A percentile compares a stretch with the other conserved stretches of the same genome.
Evolutionary conservation across 1,139 yeast genomes (phyloP).

Genomic region (Casaregolazyma lundiana): DNA sequence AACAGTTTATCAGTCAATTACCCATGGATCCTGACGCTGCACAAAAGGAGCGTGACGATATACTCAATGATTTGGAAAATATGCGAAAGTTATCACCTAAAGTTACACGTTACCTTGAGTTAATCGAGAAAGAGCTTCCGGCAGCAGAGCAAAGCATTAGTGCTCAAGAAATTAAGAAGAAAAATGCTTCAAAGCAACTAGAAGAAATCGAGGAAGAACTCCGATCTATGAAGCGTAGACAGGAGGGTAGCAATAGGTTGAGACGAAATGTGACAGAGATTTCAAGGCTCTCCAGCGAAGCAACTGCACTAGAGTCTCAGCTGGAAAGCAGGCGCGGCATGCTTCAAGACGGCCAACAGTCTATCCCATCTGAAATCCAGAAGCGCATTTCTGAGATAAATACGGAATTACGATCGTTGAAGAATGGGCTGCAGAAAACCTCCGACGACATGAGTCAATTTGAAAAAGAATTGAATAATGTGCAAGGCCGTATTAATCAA

Average conservation of each 20-base stretch:
- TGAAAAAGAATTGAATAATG: slow-evolving; percentile 45
- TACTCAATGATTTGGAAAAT: slow-evolving; percentile 34
- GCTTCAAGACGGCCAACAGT: slow-evolving; percentile 30
- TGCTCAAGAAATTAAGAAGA: background rate
- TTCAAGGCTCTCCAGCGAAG: slow-evolving; percentile 22
- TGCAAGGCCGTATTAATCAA: slow-evolving; percentile 55
- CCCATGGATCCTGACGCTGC: slow-evolving; percentile 10
- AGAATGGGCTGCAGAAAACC: slow-evolving; percentile 43
- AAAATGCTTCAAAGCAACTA: background rate
- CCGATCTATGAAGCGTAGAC: slow-evolving; percentile 15
- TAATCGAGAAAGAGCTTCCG: slow-evolving; percentile 25
- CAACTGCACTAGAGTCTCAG: slow-evolving; percentile 19
- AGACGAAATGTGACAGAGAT: slow-evolving; percentile 34
- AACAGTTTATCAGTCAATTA: slow-evolving; percentile 3
- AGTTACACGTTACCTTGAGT: slow-evolving; percentile 18
- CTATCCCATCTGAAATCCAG: slow-evolving; percentile 50
- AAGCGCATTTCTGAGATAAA: slow-evolving; percentile 42
- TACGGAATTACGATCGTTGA: slow-evolving; percentile 41
- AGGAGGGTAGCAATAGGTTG: slow-evolving; percentile 33
- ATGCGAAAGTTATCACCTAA: slow-evolving; percentile 25
- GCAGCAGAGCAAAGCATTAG: slow-evolving; percentile 1
- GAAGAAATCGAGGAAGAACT: slow-evolving; percentile 14
- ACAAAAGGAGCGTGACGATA: slow-evolving; percentile 21
- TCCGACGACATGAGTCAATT: slow-evolving; percentile 48
- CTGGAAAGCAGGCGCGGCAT: slow-evolving; percentile 15